Evolutionary conservation across 306 rosid genomes (phyloP).

Genomic region (Gynostemma pentaphyllum): DNA sequence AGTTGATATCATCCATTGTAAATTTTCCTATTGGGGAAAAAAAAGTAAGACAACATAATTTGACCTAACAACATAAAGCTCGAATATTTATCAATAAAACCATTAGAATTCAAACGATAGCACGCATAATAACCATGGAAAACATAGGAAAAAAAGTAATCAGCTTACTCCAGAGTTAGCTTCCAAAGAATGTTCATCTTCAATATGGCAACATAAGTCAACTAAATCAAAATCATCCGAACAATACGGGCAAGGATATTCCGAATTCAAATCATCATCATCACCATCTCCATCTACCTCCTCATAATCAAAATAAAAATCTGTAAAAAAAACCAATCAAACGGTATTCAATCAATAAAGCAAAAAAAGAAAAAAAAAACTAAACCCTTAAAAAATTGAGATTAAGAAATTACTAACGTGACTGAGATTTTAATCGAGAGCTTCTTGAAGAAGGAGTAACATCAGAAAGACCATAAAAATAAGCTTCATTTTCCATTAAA

Average conservation of each 20-base stretch:
- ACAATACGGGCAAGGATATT: conserved; percentile 58
- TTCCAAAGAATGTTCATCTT: conserved; percentile 47
- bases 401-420: conserved; percentile 27
- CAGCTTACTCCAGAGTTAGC: conserved; percentile 43
- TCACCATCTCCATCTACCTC: conserved; percentile 49
- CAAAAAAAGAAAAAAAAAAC: neutral
- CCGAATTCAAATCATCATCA: conserved; percentile 39
- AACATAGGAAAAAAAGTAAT: neutral
- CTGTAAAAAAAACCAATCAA: conserved; percentile 31
- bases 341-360: neutral
- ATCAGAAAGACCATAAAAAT: conserved; percentile 31
- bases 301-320: conserved; percentile 47
- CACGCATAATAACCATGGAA: neutral
- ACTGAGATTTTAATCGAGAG: conserved; percentile 35
- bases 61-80: too few species aligned
- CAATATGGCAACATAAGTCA: conserved; percentile 53
- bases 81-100: neutral
- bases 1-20: too few species aligned
- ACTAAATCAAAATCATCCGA: conserved; percentile 51
- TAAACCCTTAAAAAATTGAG: neutral
- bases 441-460: conserved; percentile 26
- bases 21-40: too few species aligned
- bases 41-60: too few species aligned
- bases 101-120: neutral
- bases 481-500: conserved; percentile 37